Evolutionary conservation across 2,329 filamentous ascomycete species (phyloP), one percentile per base, ranked within the genome.

Genomic region (Penicillium sp.): DNA sequence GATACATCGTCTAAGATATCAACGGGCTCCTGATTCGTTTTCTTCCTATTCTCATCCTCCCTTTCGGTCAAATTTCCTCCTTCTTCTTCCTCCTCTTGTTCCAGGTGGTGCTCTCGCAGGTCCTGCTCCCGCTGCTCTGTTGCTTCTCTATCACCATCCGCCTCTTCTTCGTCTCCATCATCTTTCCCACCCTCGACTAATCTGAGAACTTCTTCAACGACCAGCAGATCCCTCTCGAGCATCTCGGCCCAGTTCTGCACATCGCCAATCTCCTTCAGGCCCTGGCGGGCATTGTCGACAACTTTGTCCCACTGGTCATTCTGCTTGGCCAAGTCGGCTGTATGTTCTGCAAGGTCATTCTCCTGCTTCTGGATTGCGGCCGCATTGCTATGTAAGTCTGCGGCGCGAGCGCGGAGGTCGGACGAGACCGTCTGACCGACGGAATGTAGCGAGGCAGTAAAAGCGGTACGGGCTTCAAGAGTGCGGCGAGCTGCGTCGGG

Each of bases 171-270:
- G 2, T 20, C 43, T 5, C 43, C 59, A 52, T 49, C 45, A n/a
- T 26, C 60, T 58, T 56, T 56, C 51, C 58, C 57, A 47, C 55
- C 54, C 18, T 64, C 62, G 33, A 68, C 73, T 57, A 68, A 58
- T 60, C 67, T 65, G 58, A 76, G 62, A 59, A 71, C 70, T 62
- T 77, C 74, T 66, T 77, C 76, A 20, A 77, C 62, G 58, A 74
- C 66, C 60, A 74, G 64, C 50, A 79, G 62, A 68, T 79, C 77
- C 60, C 74, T 64, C 65, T 79, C 83, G 64, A 86, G 77, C 74
- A 84, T 75, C 74, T 85, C 83, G 20, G 83, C 81, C 82, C 83
- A 86, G 63, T 85, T 85, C 74, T 86, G 83, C 58, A 86, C 74
- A 63, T 86, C 82, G n/a, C 83, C 83, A 60, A 85, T 77, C 68